Base-by-base conservation (phyloP, 1,284 basidiomycete species). In the Termitomyces sp. region DNA sequence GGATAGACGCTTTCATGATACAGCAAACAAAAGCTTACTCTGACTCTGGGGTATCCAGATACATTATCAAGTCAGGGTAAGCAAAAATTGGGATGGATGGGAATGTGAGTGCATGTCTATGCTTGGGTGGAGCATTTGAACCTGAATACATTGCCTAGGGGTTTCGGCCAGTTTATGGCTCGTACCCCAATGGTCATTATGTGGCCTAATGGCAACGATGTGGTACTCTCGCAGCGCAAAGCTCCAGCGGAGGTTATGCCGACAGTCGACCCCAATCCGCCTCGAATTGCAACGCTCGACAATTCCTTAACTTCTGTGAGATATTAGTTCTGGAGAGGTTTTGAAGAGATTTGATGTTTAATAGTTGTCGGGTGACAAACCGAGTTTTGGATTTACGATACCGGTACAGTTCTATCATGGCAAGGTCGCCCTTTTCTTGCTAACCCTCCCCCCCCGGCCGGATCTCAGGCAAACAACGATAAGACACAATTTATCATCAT, bases 111-210 rank as follows among this genome's bases (percentile, higher is more conserved):
- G 24, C 33, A n/a, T 58, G 13, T n/a, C 41, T 13, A 10, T 40
- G 15, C 33, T 6, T 17, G 34, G n/a, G 3, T 47, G n/a, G 13
- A 36, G 9, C 15, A 19, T 15, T n/a, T 40, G 17, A 44, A 21
- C 43, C 26, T 53, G 41, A 38, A 39, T 52, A 6, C 33, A 19
- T 31, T 53, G 43, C 56, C 9, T 55, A 82, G 79, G 61, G 83
- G 83, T 1, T 84, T 83, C 61, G 83, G 83, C 8, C 62, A 58
- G 0, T 61, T 66, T 47, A 85, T 85, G 83, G 64, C 72, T 7
- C 65, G 73, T 57, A 71, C 77, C 9, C 78, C 81, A 0, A 82
- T 86, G 80, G 79, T 86, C 50, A 80, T 88, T 44, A 77, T 82
- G 68, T 88, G 85, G 85, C 70, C 78, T 6, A 83, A 84, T 10